phyloP scores from a whole-genome alignment of 345 rosid genomes.

The Psidium guajava region DNA sequence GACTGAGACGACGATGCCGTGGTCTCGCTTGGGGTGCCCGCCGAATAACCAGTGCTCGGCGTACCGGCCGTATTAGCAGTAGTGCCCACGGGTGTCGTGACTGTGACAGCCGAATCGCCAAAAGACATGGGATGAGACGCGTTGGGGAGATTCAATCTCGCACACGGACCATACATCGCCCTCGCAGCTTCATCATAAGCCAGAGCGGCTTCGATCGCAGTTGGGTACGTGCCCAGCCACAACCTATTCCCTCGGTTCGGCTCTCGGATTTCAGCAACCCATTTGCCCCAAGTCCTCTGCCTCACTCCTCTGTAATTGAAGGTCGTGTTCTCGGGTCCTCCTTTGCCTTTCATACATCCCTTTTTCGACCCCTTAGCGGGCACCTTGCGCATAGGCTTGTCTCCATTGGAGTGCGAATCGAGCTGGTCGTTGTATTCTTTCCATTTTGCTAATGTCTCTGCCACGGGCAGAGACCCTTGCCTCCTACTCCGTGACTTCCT shows the following conservation, averaged over 20 bases:
- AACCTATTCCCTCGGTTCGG: constrained; percentile 52
- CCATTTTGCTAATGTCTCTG: constrained; percentile 56
- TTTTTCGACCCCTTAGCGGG: constrained; percentile 69
- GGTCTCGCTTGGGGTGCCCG: neutral
- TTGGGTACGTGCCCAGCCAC: constrained; percentile 82
- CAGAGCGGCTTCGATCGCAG: constrained; percentile 59
- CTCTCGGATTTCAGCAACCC: constrained; percentile 92
- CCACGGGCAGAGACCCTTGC: constrained; percentile 24
- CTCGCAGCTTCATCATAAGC: constrained; percentile 82
- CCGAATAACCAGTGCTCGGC: neutral
- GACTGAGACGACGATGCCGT: neutral
- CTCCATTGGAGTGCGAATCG: constrained; percentile 11
- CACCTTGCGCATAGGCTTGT: constrained; percentile 18
- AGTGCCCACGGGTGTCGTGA: constrained; percentile 6
- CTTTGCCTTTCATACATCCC: constrained; percentile 93
- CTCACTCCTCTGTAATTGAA: constrained; percentile 70
- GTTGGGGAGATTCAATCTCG: constrained; percentile 46
- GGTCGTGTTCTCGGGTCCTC: constrained; percentile 66
- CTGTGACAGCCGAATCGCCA: neutral
- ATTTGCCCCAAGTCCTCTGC: constrained; percentile 90
- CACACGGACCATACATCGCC: constrained; percentile 53
- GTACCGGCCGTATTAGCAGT: constrained; percentile 24
- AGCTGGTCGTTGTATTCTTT: constrained; percentile 30
- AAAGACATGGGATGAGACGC: neutral
- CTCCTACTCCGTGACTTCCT: constrained; percentile 37